Base-by-base conservation (phyloP, 2,329 filamentous ascomycete species). In the Helotiales sp. region DNA sequence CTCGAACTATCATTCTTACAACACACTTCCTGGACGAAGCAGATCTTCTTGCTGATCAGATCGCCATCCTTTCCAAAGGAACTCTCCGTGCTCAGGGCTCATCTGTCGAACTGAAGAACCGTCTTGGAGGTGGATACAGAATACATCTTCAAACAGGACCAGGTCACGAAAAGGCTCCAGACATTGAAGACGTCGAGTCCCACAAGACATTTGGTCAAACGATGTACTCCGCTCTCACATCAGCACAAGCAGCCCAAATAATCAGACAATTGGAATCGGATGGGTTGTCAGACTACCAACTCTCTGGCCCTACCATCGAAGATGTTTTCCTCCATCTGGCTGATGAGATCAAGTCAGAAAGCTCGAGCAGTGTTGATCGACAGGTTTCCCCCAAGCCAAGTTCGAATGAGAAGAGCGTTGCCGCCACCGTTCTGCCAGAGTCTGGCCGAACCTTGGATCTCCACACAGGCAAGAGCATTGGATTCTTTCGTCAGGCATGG, bases 1-100 rank as follows among this genome's bases (percentile, higher is more conserved):
- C 85, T 67, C 84, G 94, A 49, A 97, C 94, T 0, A 91, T 97
- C 73, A 87, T 97, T 49, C 79, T 97, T 65, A 97, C 94, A 0
- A 97, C 94, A 0, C 95, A 97, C 78, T 97, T 97, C 78, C 84
- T 97, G 8, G 95, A 97, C 75, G 95, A 97, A 79, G 95, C 94
- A 0, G 94, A 97, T 75, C 83, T 97, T 1, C 85, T 97, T 0
- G 91, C 93, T 0, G 95, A 97, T 75, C 90, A 94, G 69, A 96
- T 97, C 71, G 92, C 90, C 1, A 93, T 97, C 62, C 81, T 97
- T 11, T 96, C 93, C 3, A 94, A 93, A 76, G 94, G 94, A 22
- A 89, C 88, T 1, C 83, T 97, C 1, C 92, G 93, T 64, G 93
- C 92, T 0, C 85, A 93, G 72, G 94, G 94, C 2, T 93, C 93